These are phyloP conservation scores for Penicillium mononematosum DNA, from an alignment of 495 filamentous ascomycete genomes.

Conservation along the genomic window DNA sequence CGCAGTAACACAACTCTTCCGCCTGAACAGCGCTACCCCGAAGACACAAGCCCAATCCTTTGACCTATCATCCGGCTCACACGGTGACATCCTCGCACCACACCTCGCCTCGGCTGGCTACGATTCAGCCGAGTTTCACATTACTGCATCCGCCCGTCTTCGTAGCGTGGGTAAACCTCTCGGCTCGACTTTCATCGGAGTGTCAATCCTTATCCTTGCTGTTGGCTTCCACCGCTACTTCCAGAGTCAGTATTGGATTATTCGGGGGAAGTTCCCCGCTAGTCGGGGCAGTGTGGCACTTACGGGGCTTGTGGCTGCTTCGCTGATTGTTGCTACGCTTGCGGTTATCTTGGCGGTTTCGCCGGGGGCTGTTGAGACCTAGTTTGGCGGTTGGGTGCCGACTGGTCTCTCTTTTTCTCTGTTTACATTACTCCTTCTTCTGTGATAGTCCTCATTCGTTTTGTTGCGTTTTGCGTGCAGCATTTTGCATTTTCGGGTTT, in stretches of 20 bases:
- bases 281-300: constrained; percentile 83
- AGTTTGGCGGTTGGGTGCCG: background rate
- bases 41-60: constrained; percentile 9
- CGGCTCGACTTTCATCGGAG: constrained; percentile 85
- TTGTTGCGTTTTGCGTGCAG: constrained; percentile 3
- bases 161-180: constrained; percentile 86
- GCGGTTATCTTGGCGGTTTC: constrained; percentile 69
- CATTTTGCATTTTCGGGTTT: constrained; percentile 5
- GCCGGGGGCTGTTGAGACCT: constrained; percentile 49
- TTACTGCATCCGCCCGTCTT: constrained; percentile 43
- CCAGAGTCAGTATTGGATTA: constrained; percentile 76
- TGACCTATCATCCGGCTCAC: constrained; percentile 5
- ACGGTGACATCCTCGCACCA: constrained; percentile 27
- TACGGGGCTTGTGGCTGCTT: constrained; percentile 65
- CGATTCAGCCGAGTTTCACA: constrained; percentile 13
- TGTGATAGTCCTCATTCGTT: background rate
- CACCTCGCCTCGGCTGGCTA: constrained; percentile 9
- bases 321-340: constrained; percentile 69
- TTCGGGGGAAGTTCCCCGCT: constrained; percentile 90
- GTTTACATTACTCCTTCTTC: background rate
- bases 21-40: constrained; percentile 67
- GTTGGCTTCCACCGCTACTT: constrained; percentile 75
- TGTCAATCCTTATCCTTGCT: constrained; percentile 81
- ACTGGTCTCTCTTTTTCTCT: background rate
- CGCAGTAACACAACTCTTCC: constrained; percentile 93